Evolutionary conservation across 345 rosid genomes (phyloP).

Genomic region (Pelargonium nanum): DNA sequence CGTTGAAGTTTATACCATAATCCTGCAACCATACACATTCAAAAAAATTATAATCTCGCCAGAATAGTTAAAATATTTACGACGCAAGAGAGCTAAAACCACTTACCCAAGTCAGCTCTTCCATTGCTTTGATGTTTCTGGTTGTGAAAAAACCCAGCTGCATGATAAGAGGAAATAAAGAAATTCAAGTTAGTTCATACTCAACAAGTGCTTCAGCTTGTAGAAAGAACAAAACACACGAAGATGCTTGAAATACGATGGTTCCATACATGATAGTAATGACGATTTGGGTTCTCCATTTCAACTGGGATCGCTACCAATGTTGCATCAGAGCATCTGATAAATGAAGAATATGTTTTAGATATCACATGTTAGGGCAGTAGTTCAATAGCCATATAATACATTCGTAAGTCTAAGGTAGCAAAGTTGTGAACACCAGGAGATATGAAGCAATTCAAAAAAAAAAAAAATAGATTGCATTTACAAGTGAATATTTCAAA

Average conservation of each 20-base stretch:
- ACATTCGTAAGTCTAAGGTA: no score
- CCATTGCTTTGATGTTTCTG: constrained; percentile 51
- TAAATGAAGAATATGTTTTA: constrained; percentile 3
- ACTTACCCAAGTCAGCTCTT: constrained; percentile 91
- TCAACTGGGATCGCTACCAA: constrained; percentile 82
- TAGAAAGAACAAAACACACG: background rate
- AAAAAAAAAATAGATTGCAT: no score
- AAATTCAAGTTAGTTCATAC: background rate
- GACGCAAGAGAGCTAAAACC: background rate
- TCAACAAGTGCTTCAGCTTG: constrained; percentile 1
- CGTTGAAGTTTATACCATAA: constrained; percentile 65
- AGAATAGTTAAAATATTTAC: background rate
- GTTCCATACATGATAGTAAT: constrained; percentile 64
- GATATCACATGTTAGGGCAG: background rate
- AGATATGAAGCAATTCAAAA: no score
- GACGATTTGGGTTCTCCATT: constrained; percentile 61
- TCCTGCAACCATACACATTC: constrained; percentile 32
- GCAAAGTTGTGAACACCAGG: no score
- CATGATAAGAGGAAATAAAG: constrained; percentile 11
- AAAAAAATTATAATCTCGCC: background rate
- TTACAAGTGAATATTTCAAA: no score
- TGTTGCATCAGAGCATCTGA: constrained; percentile 71
- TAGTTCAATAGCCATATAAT: background rate
- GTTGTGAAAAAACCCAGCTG: constrained; percentile 80
- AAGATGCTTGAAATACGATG: background rate